Evolutionary conservation across 257 asterid species (phyloP).

Genomic region (Echium plantagineum): DNA sequence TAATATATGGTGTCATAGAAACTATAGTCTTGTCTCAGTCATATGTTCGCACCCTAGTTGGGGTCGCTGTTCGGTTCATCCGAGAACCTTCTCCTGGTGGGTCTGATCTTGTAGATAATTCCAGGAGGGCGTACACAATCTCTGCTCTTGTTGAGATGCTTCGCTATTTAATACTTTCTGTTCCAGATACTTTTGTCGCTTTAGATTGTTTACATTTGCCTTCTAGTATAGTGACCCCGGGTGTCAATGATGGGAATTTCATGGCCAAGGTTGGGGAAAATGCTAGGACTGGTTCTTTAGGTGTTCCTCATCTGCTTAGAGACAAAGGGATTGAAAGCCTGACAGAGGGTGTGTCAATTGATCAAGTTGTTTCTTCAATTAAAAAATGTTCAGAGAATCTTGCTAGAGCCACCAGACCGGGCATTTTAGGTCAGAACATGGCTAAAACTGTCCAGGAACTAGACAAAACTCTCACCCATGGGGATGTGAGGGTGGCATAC

Average conservation of each 20-base stretch:
- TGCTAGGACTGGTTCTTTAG: slow-evolving; percentile 41
- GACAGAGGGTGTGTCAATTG: slow-evolving; percentile 51
- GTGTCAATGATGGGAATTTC: slow-evolving; percentile 65
- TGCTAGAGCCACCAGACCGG: slow-evolving; percentile 64
- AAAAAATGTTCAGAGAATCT: slow-evolving; percentile 66
- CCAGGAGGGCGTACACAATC: slow-evolving; percentile 81
- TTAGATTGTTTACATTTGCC: slow-evolving; percentile 92
- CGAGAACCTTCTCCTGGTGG: slow-evolving; percentile 98
- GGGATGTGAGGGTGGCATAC: slow-evolving; percentile 59
- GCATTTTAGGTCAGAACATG: slow-evolving; percentile 49
- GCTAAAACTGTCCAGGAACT: slow-evolving; percentile 69
- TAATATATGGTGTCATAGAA: slow-evolving; percentile 81
- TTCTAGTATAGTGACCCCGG: slow-evolving; percentile 39
- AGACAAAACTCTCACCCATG: slow-evolving; percentile 72
- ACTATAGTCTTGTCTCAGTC: slow-evolving; percentile 85
- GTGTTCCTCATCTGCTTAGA: slow-evolving; percentile 37
- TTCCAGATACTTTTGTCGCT: slow-evolving; percentile 95
- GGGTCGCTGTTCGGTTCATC: slow-evolving; percentile 64
- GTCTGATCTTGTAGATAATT: slow-evolving; percentile 89
- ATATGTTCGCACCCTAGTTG: slow-evolving; percentile 69
- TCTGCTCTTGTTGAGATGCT: slow-evolving; percentile 98
- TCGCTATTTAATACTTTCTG: slow-evolving; percentile 79
- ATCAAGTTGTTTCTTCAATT: slow-evolving; percentile 65
- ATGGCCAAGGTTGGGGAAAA: slow-evolving; percentile 59
- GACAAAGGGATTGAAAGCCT: slow-evolving; percentile 45